Conservation (phyloP, 805 yeast genomes). For the Candida coquimbonensis region DNA sequence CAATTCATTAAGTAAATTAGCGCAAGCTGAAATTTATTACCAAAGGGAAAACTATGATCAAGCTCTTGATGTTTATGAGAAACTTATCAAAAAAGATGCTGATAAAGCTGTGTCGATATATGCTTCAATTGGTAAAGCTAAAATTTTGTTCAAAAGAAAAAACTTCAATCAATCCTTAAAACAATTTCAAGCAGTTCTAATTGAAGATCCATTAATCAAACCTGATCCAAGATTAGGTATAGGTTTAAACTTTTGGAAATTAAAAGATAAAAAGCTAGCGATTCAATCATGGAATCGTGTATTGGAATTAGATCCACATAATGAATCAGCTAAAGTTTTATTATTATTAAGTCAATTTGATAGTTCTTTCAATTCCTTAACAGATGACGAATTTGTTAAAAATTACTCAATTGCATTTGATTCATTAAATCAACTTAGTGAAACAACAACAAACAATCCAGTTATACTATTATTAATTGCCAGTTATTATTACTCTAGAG, state of each 20-base stretch:
- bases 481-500: slow-evolving; percentile 64
- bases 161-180: slow-evolving; percentile 70
- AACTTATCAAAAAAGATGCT: slow-evolving; percentile 39
- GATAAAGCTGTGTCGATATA: slow-evolving; percentile 55
- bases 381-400: slow-evolving; percentile 51
- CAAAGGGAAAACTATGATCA: slow-evolving; percentile 58
- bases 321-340: slow-evolving; percentile 55
- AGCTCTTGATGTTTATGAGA: slow-evolving; percentile 64
- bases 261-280: slow-evolving; percentile 76
- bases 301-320: slow-evolving; percentile 54
- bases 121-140: slow-evolving; percentile 82
- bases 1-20: slow-evolving; percentile 46
- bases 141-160: slow-evolving; percentile 62
- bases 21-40: slow-evolving; percentile 59
- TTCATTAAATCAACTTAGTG: slow-evolving; percentile 28
- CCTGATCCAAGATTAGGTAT: slow-evolving; percentile 95
- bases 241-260: slow-evolving; percentile 89
- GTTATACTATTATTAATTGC: slow-evolving; percentile 62
- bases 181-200: slow-evolving; percentile 75
- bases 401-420: slow-evolving; percentile 55
- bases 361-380: slow-evolving; percentile 47
- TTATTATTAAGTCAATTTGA: slow-evolving; percentile 65
- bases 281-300: slow-evolving; percentile 76
- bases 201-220: slow-evolving; percentile 64
- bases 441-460: slow-evolving; percentile 42